Base-by-base conservation (phyloP, 2,329 filamentous ascomycete species). In the Neonectria faginata region DNA sequence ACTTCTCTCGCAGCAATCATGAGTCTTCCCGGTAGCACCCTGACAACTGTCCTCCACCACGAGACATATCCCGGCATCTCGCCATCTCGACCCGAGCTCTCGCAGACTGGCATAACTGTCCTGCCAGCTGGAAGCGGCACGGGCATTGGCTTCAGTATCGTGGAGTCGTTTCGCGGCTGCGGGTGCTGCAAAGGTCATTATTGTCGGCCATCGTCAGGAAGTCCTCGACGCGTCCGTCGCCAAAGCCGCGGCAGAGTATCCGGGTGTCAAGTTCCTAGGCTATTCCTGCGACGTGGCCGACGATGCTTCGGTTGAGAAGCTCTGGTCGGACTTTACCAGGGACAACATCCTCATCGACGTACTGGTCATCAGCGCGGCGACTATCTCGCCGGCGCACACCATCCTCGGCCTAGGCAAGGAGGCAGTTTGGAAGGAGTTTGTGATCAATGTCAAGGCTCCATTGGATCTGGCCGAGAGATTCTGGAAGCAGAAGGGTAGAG, bases 51-150 rank as follows among this genome's bases (percentile, higher is more conserved):
- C 27, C 5, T 33, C 48, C 48, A 51, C 29, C 25, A 51, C n/a
- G 16, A 51, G 29, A 20, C 48, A n/a, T 51, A 51, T 51, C 16
- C 48, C n/a, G 48, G 4, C 2, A 51, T 57, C 18, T 57, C 42
- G 22, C 44, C 44, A 39, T 54, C 63, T 1, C 75, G 77, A 0
- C 78, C 79, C 0, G 77, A 78, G 64, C 75, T 82, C 27, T 78
- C 74, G 10, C 79, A 83, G 41, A 70, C 73, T 3, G 80, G 80
- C 6, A 71, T 73, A 14, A 88, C 84, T 3, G 86, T 91, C 7
- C 80, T 92, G 11, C 87, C 92, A 72, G 90, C 88, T 2, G 90
- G 90, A 47, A 88, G 85, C n/a, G 85, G 86, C 1, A 84, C 82
- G 0, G 88, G 90, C 42, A 87, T 92, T 58, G 90, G 90, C 5